phyloP scores from a whole-genome alignment of 129 eudicot species.

The Artemisia argyi region DNA sequence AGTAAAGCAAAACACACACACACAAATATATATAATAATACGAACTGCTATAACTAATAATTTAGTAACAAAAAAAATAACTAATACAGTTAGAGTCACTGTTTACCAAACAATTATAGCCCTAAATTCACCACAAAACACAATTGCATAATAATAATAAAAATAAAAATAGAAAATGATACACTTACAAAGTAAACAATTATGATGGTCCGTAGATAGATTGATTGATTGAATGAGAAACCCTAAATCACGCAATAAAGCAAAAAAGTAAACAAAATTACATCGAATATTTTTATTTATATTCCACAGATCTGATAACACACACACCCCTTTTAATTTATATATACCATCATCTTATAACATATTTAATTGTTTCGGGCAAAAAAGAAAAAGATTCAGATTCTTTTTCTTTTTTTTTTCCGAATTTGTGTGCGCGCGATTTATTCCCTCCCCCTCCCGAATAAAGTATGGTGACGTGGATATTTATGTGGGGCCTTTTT shows the following conservation, averaged over 20 bases:
- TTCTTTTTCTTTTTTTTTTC: constrained; percentile 21
- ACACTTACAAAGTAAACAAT: constrained; percentile 24
- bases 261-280: constrained; percentile 20
- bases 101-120: not conserved
- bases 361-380: not conserved
- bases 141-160: not conserved
- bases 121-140: not conserved
- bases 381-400: constrained; percentile 32
- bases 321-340: too few species aligned
- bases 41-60: too few species aligned
- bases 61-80: not conserved
- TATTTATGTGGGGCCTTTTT: constrained; percentile 2
- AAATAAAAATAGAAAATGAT: not conserved
- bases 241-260: constrained; percentile 42
- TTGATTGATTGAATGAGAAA: constrained; percentile 23
- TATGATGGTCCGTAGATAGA: constrained; percentile 10
- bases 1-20: too few species aligned
- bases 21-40: too few species aligned
- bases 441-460: not conserved
- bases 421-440: constrained; percentile 40
- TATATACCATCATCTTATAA: too few species aligned
- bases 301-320: constrained; percentile 29
- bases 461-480: constrained; percentile 27
- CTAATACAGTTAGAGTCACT: not conserved
- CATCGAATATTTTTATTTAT: constrained; percentile 21